Conservation (phyloP, 306 rosid species). For the Myrica gale region DNA sequence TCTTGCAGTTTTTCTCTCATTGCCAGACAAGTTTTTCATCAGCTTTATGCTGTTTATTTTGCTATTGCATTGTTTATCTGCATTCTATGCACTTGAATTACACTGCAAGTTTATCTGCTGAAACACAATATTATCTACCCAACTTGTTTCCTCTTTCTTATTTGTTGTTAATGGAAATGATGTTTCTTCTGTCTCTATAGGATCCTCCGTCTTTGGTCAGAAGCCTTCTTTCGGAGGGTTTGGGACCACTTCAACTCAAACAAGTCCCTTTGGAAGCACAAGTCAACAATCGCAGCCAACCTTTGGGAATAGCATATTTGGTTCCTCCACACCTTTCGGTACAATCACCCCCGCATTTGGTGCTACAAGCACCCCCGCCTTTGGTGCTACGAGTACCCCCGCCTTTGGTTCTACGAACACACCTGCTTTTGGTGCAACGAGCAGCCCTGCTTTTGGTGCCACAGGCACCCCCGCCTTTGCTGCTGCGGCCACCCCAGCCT, state of each 20-base stretch:
- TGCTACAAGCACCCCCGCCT: constrained; percentile 55
- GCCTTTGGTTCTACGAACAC: constrained; percentile 41
- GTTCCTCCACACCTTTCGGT: constrained; percentile 80
- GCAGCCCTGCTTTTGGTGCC: constrained; percentile 50
- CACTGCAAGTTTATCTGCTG: not conserved
- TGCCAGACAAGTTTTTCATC: not conserved
- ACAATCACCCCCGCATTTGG: constrained; percentile 68
- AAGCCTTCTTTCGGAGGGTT: constrained; percentile 82
- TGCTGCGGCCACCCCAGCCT: constrained; percentile 42
- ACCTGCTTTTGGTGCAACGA: constrained; percentile 46
- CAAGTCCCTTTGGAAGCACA: constrained; percentile 75
- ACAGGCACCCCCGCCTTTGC: constrained; percentile 37
- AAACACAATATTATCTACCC: not conserved
- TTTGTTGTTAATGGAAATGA: constrained; percentile 20
- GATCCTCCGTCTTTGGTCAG: constrained; percentile 80
- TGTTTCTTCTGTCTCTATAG: constrained; percentile 31
- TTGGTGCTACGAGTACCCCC: constrained; percentile 45
- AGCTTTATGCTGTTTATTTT: not conserved
- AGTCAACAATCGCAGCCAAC: constrained; percentile 78
- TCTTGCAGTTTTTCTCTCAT: not conserved
- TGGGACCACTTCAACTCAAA: constrained; percentile 68
- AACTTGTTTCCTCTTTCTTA: not conserved
- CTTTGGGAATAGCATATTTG: constrained; percentile 82
- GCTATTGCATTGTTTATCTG: not conserved
- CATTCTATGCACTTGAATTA: not conserved